Base-by-base conservation (phyloP, 2,329 filamentous ascomycete genomes). In the Mariannaea elegans region DNA sequence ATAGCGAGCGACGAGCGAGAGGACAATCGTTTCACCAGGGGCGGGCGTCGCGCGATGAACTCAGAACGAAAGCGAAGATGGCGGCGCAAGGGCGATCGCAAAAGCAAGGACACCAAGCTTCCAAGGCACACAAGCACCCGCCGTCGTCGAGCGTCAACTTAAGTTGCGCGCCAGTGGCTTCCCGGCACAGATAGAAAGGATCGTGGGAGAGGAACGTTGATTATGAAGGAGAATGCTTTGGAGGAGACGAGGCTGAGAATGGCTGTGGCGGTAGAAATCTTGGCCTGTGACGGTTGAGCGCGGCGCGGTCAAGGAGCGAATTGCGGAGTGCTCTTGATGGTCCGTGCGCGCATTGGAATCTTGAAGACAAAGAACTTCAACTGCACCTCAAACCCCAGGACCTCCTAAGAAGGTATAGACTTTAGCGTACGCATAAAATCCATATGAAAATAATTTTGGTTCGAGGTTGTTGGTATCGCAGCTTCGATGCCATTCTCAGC, bases 161-260 rank as follows among this genome's bases (percentile, higher is more conserved):
- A 61, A 44, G 39, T 41, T n/a, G n/a, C 61, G 44, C 59, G 48
- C 63, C 61, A 55, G 61, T 58, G 59, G 59, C 61, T 69, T 64
- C 53, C 59, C 60, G 58, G 67, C 61, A 45, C 55, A 52, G 54
- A 56, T 36, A 51, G 34, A 51, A 32, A 50, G 56, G 39, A 24
- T 48, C 52, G 52, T 41, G 32, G 32, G 32, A 49, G 56, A 32
- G 32, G 54, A 36, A 36, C 61, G 41, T 44, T 44, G 65, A 66
- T 60, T 59, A 53, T 54, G 54, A 46, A 52, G 56, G 65, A 9
- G 24, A 27, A 63, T 56, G 66, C 59, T 62, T 59, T 54, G 64
- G 34, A 34, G 49, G 66, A 48, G 61, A 52, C 68, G 61, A 71
- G 69, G 69, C 69, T 71, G 68, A 66, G 55, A 42, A 51, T 31